Evolutionary conservation across 371 early-diverging fungal species (phyloP), one percentile per base, ranked within the genome.

Genomic region (Blakeslea trispora): DNA sequence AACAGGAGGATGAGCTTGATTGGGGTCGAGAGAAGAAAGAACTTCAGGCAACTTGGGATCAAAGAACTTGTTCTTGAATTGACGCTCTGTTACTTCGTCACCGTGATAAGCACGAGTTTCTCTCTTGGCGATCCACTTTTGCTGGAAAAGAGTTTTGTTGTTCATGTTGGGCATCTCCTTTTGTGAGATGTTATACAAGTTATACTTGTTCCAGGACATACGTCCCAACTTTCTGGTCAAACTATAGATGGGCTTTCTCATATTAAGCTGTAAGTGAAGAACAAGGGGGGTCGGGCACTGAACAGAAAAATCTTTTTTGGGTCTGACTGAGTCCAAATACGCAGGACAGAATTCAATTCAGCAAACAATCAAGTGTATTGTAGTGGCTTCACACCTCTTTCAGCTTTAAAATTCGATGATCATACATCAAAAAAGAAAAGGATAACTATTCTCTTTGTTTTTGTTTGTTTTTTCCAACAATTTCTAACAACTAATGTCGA

Each of bases 91-190:
- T 57, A 95, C 83, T 68, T 82, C 81, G 45, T 91, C 92, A 61
- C 92, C 92, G 69, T 97, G 96, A 83, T 97, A 97, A 31, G 88
- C 93, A 37, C 96, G 86, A 21, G 95, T 89, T 50, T 94, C 93
- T 61, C 89, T 85, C 79, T 97, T 97, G 37, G 96, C 92, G 53
- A 84, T 69, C 96, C 96, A 97, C 66, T 89, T 88, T 72, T 95
- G 94, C 74, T 96, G 95, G 77, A 86, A 96, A 22, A 95, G 87
- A 49, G 95, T 90, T 59, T 81, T 81, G 55, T 89, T 87, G 59
- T 82, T 69, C 45, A 81, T 61, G 59, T 86, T 83, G 45, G 79
- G 77, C 28, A 76, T 64, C 23, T 72, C 77, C 49, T 90, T 87
- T 21, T 69, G 69, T n/a, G 85, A 82, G 55, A 94, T 84, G 72